A percentile compares a stretch with the other conserved stretches of the same genome.
These are phyloP conservation scores for Lactarius tabidus DNA, from an alignment of 768 basidiomycete species.

Conservation along the genomic window DNA sequence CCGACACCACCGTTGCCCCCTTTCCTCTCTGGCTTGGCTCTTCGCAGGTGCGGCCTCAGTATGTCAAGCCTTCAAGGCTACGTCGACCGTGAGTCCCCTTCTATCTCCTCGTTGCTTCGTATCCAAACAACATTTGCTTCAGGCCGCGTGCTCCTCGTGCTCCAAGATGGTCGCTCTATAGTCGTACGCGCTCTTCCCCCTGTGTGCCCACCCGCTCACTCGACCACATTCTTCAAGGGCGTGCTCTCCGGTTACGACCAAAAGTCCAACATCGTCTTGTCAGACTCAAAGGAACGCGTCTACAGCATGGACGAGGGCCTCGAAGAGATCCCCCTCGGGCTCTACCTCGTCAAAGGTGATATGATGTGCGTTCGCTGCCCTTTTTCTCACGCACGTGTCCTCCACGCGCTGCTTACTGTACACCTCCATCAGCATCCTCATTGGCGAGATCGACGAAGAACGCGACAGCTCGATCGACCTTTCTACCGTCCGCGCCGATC, in stretches of 20 bases:
- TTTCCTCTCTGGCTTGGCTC: too few species aligned
- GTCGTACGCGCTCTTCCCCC: constrained; percentile 52
- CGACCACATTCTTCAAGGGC: constrained; percentile 50
- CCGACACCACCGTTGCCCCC: constrained; percentile 2
- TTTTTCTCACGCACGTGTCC: not conserved
- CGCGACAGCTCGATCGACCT: constrained; percentile 74
- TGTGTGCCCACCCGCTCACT: not conserved
- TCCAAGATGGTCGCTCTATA: constrained; percentile 95
- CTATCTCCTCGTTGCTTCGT: constrained; percentile 2
- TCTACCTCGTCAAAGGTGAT: constrained; percentile 98
- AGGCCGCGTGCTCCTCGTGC: constrained; percentile 86
- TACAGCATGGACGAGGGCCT: constrained; percentile 89
- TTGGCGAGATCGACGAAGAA: constrained; percentile 82
- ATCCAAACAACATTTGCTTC: not conserved
- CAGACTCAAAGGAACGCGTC: constrained; percentile 90
- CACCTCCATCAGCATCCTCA: constrained; percentile 50
- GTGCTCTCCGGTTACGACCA: constrained; percentile 90
- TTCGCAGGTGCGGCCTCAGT: not conserved
- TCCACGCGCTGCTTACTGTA: constrained; percentile 14
- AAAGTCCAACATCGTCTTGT: constrained; percentile 93
- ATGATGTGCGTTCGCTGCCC: constrained; percentile 79
- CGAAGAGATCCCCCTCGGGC: constrained; percentile 88
- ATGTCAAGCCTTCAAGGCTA: constrained; percentile 93
- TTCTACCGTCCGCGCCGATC: constrained; percentile 79
- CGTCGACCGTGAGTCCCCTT: constrained; percentile 64